These are phyloP conservation scores for Punctularia strigosozonata DNA, from an alignment of 768 basidiomycete genomes.

Conservation along the genomic window DNA sequence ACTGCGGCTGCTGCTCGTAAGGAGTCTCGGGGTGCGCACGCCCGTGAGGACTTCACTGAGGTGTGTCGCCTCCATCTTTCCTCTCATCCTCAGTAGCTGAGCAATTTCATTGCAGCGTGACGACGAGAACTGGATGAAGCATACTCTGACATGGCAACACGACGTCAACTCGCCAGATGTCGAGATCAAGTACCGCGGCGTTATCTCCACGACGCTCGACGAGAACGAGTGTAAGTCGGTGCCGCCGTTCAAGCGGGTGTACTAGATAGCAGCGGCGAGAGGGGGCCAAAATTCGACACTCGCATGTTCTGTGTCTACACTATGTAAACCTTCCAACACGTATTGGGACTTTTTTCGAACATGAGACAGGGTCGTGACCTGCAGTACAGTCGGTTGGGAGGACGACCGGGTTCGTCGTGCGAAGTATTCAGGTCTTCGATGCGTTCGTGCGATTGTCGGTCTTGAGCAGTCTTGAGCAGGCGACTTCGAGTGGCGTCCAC, in stretches of 20 bases:
- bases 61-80: conserved; percentile 26
- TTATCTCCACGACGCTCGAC: conserved; percentile 81
- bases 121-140: conserved; percentile 91
- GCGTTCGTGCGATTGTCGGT: no score
- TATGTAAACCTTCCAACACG: no score
- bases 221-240: conserved; percentile 95
- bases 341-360: no score
- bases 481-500: no score
- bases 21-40: conserved; percentile 97
- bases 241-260: conserved; percentile 96
- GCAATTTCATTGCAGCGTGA: conserved; percentile 51
- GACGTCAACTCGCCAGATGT: conserved; percentile 71
- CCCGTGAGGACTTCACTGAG: conserved; percentile 96
- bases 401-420: no score
- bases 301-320: no score
- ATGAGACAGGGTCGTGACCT: no score
- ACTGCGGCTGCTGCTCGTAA: conserved; percentile 86
- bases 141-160: conserved; percentile 87
- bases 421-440: no score
- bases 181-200: conserved; percentile 78
- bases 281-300: no score
- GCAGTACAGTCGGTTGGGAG: no score
- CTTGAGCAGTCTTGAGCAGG: no score
- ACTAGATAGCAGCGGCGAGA: no score
- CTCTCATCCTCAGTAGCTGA: conserved; percentile 3